Evolutionary conservation across 192 early-diverging fungal genomes (phyloP).

Genomic region (Coemansia sp.): DNA sequence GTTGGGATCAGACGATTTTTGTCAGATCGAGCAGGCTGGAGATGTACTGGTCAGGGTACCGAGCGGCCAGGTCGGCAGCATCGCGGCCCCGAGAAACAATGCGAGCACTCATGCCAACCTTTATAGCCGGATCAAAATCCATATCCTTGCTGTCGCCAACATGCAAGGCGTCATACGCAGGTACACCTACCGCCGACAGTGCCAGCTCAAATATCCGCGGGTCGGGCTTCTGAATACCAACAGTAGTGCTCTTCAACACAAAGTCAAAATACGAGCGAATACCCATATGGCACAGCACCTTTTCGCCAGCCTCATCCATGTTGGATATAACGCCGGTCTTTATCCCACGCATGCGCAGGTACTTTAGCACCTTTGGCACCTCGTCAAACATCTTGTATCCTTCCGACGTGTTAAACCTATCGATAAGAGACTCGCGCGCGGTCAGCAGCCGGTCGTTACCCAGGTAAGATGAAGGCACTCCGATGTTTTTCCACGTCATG

Average conservation of each 20-base stretch:
- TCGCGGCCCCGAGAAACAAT: conserved; percentile 19
- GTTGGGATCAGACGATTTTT: conserved; percentile 7
- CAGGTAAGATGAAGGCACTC: conserved; percentile 7
- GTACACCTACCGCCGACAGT: conserved; percentile 28
- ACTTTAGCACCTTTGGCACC: conserved; percentile 45
- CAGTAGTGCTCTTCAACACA: conserved; percentile 53
- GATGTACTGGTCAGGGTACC: conserved; percentile 20
- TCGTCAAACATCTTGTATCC: conserved; percentile 60
- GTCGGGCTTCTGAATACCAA: conserved; percentile 59
- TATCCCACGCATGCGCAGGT: conserved; percentile 49
- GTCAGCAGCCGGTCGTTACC: neutral
- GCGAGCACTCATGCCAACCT: conserved; percentile 38
- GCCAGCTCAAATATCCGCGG: conserved; percentile 56
- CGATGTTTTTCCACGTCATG: conserved; percentile 47
- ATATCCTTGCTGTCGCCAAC: conserved; percentile 57
- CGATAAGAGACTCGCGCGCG: conserved; percentile 36
- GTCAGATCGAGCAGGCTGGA: conserved; percentile 10
- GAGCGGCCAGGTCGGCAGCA: neutral
- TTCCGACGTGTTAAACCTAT: conserved; percentile 47
- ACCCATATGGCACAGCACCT: conserved; percentile 26
- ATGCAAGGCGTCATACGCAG: conserved; percentile 55
- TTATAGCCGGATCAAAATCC: conserved; percentile 35
- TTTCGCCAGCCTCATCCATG: conserved; percentile 58
- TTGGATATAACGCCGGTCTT: conserved; percentile 61
- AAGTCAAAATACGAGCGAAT: conserved; percentile 60